These are phyloP conservation scores for Hypoxylon fuscum DNA, from an alignment of 495 filamentous ascomycete genomes.

Conservation along the genomic window DNA sequence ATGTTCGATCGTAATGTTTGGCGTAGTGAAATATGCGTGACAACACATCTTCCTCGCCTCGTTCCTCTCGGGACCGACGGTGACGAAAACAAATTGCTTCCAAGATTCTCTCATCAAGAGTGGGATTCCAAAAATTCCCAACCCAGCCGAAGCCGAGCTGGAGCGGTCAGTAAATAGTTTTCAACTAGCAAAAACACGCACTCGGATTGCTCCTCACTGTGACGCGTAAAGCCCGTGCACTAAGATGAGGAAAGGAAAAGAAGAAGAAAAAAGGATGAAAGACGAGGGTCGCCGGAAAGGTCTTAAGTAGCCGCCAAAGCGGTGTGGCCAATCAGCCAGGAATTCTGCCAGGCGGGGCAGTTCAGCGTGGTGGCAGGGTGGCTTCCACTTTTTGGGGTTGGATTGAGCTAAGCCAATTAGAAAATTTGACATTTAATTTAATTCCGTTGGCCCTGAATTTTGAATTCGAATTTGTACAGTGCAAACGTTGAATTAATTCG, in stretches of 20 bases:
- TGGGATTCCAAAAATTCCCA: slow-evolving; percentile 55
- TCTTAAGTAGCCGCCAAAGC: slow-evolving; percentile 38
- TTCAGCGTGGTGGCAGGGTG: no score
- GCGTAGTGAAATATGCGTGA: no score
- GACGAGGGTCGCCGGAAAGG: slow-evolving; percentile 21
- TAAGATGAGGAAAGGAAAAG: slow-evolving; percentile 51
- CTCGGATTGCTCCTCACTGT: slow-evolving; percentile 66
- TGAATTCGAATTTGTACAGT: no score
- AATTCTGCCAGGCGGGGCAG: slow-evolving; percentile 31
- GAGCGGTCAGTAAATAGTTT: slow-evolving; percentile 62
- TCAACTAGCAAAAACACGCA: slow-evolving; percentile 66
- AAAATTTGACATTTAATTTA: no score
- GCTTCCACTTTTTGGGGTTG: no score
- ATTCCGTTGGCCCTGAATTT: no score
- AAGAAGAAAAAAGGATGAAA: slow-evolving; percentile 27
- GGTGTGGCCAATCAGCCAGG: slow-evolving; percentile 34
- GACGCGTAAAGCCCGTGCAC: slow-evolving; percentile 63
- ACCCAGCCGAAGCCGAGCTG: slow-evolving; percentile 48
- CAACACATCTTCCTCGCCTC: slow-evolving; percentile 40
- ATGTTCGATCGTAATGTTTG: no score
- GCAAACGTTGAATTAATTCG: no score
- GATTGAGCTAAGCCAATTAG: no score
- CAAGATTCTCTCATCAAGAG: slow-evolving; percentile 17
- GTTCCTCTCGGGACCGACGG: slow-evolving; percentile 41
- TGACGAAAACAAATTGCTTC: slow-evolving; percentile 33